Conservation (phyloP, 78 protist genomes). For the Creolimax fragrantissima region DNA sequence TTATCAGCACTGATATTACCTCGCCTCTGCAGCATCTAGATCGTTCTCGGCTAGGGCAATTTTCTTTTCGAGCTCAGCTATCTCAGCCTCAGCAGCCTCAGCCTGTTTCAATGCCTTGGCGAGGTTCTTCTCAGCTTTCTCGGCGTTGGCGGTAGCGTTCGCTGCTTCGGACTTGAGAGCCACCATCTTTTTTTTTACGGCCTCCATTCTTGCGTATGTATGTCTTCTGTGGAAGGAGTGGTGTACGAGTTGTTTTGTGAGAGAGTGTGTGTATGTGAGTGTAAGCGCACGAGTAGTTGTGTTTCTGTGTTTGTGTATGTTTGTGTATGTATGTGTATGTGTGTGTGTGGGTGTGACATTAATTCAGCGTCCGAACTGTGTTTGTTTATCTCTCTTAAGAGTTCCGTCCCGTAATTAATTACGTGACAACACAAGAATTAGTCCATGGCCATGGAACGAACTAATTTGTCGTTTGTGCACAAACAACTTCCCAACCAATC, state of each 20-base stretch:
- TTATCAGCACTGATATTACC: too few species aligned
- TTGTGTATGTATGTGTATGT: not conserved
- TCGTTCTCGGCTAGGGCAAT: not conserved
- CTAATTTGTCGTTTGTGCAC: too few species aligned
- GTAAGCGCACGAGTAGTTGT: not conserved
- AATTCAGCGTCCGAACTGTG: too few species aligned
- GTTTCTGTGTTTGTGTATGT: not conserved
- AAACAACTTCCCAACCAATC: too few species aligned
- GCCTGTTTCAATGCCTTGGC: not conserved
- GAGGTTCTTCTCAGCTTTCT: not conserved
- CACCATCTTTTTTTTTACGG: constrained; percentile 1
- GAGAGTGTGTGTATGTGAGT: not conserved
- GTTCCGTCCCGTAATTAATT: too few species aligned
- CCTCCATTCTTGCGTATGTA: not conserved
- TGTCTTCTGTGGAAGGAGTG: not conserved
- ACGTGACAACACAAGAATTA: too few species aligned
- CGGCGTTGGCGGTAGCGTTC: not conserved
- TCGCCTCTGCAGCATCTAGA: not conserved
- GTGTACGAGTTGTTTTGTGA: too few species aligned
- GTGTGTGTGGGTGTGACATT: not conserved
- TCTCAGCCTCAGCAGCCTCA: not conserved
- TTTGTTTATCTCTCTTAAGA: too few species aligned
- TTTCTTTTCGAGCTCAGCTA: not conserved
- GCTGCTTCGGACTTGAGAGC: not conserved
- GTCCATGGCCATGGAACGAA: too few species aligned